phyloP scores from a whole-genome alignment of 2,329 filamentous ascomycete species.

The Diplodia seriata region DNA sequence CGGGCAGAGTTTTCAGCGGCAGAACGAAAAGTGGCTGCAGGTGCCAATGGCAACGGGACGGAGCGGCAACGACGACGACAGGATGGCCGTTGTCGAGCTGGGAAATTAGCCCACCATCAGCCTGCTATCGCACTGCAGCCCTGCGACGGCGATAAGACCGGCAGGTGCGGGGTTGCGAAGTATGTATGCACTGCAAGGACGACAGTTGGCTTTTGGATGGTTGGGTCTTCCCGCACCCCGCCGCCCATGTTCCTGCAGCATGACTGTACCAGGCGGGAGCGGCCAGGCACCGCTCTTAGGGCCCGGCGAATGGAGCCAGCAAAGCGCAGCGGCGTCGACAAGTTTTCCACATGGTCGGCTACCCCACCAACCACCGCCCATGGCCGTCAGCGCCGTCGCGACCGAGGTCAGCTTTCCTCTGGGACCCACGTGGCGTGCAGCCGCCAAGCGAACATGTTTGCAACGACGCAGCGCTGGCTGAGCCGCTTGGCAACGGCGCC shows the following conservation, averaged over 20 bases:
- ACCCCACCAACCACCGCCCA: neutral
- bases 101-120: slow-evolving; percentile 27
- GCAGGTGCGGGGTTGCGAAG: slow-evolving; percentile 11
- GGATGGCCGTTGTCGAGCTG: neutral
- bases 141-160: neutral
- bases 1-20: slow-evolving; percentile 11
- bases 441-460: slow-evolving; percentile 18
- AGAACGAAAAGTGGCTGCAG: slow-evolving; percentile 20
- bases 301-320: slow-evolving; percentile 10
- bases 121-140: slow-evolving; percentile 6
- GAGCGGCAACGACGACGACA: slow-evolving; percentile 3
- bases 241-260: slow-evolving; percentile 14
- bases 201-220: neutral
- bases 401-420: neutral
- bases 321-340: neutral
- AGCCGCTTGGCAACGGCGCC: slow-evolving; percentile 27
- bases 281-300: slow-evolving; percentile 7
- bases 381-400: neutral
- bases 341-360: neutral
- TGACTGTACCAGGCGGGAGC: neutral
- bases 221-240: slow-evolving; percentile 3
- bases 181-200: neutral
- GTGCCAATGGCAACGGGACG: neutral
- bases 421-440: slow-evolving; percentile 28
- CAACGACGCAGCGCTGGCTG: neutral